Evolutionary conservation across 805 yeast genomes (phyloP), one percentile per base, ranked within the genome.

Genomic region (Candida caryicola): DNA sequence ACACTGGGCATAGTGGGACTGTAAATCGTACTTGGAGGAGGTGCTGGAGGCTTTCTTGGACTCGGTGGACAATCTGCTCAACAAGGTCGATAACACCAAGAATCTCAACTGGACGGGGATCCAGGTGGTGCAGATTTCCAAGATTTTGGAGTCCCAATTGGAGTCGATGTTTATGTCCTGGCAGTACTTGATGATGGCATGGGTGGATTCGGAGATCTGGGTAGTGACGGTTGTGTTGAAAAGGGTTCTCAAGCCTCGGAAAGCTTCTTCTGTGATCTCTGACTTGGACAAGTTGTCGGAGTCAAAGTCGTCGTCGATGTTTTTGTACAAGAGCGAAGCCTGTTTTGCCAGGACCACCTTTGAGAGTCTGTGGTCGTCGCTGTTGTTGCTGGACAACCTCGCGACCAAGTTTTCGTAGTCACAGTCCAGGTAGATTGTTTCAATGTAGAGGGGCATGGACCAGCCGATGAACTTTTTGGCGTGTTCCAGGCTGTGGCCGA

Each of bases 81-180:
- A 57, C 45, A 55, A 54, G 2, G 82, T 66, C 10, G 77, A 57
- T 30, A 86, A 66, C 2, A 84, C 72, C 19, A 79, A 64, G 62
- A 84, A 87, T 45, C 95, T 69, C 46, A 79, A 70, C 54, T 80
- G 95, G 27, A 81, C 93, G 0, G 88, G 97, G 7, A 87, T 77
- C 76, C 90, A 87, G 28, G 77, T 74, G 5, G 89, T 79, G 41
- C 86, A 74, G 44, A 79, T 66, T 45, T 81, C 82, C 26, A 86
- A 62, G 33, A 90, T 64, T 7, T 69, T 59, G 19, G 73, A 66
- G 2, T 76, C 67, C 90, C 90, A 83, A 5, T 47, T 44, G 10
- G 47, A 44, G 29, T 60, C 57, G 29, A 40, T 29, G 46, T 53
- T 31, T 31, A 62, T 14, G 33, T 52, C 44, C 47, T 70, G 76